Evolutionary conservation across 139 green algal species (phyloP), one percentile per base, ranked within the genome.

Genomic region (Chlamydomonas eustigma): DNA sequence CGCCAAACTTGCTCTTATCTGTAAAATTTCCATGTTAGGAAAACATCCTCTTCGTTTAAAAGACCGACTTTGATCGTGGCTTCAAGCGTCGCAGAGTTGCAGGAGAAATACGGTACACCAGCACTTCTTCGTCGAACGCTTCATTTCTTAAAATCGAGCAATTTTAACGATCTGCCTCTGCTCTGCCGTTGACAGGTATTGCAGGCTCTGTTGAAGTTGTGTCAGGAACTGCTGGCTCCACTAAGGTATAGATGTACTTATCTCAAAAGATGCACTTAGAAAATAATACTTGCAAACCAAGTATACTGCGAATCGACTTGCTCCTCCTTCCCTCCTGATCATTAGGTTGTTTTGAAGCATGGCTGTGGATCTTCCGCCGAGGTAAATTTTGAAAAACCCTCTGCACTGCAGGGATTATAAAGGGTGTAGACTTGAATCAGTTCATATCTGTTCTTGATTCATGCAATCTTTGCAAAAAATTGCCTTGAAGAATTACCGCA

Each of bases 331-430:
- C 18, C 44, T 58, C 12, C 44, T 18, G 18, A 28, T 12, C 18
- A 12, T 0, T 88, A 82, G 38, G 89, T 91, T 4, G 71, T 90
- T 28, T 83, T 97, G 24, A 91, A 87, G 71, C 91, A 96, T 77
- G 39, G 75, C 0, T 93, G 84, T 51, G 93, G 93, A 3, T 76
- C 88, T 25, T 84, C 74, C 3, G 91, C 92, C 28, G 91, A 97
- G 86, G 90, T 94, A n/a, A n/a, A n/a, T n/a, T n/a, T n/a, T n/a
- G n/a, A n/a, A n/a, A n/a, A n/a, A n/a, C n/a, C n/a, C n/a, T n/a
- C n/a, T n/a, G n/a, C n/a, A n/a, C n/a, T n/a, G n/a, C n/a, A n/a
- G n/a, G n/a, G n/a, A n/a, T n/a, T n/a, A n/a, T n/a, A n/a, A n/a
- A n/a, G n/a, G n/a, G n/a, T n/a, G n/a, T n/a, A n/a, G n/a, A n/a